phyloP scores from a whole-genome alignment of 805 yeast species.

The Candida ficus region DNA sequence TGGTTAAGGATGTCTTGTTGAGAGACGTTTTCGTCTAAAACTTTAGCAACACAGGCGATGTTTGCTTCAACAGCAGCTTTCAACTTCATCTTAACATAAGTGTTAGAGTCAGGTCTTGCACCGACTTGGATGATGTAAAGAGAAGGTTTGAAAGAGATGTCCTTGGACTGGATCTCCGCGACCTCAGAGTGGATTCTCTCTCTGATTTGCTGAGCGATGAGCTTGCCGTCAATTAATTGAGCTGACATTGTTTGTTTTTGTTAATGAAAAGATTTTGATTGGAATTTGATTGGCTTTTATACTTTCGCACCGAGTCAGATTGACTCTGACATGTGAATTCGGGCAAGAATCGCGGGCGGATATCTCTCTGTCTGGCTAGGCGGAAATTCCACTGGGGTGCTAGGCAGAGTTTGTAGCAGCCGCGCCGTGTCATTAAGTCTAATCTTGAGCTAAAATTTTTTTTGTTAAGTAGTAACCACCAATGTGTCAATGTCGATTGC shows the following conservation, averaged over 20 bases:
- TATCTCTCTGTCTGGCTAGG: no score
- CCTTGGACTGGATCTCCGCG: constrained; percentile 32
- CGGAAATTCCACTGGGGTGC: no score
- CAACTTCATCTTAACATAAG: constrained; percentile 75
- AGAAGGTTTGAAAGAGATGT: constrained; percentile 61
- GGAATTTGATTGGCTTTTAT: not conserved
- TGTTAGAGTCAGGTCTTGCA: constrained; percentile 69
- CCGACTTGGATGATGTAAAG: constrained; percentile 83
- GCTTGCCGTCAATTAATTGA: constrained; percentile 52
- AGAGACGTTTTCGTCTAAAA: constrained; percentile 49
- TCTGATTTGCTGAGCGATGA: constrained; percentile 48
- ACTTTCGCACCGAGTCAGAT: not conserved
- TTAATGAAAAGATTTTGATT: not conserved
- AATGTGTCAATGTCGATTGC: not conserved
- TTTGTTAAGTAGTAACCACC: no score
- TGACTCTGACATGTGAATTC: no score
- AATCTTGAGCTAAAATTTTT: no score
- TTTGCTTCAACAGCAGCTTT: constrained; percentile 73
- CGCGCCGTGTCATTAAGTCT: no score
- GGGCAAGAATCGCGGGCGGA: no score
- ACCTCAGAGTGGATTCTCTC: constrained; percentile 47
- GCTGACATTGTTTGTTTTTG: constrained; percentile 11
- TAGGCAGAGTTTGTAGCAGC: no score
- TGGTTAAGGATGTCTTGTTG: constrained; percentile 51
- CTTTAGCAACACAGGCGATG: constrained; percentile 54